phyloP scores from a whole-genome alignment of 2,329 filamentous ascomycete genomes.

The Claviceps digitariae region DNA sequence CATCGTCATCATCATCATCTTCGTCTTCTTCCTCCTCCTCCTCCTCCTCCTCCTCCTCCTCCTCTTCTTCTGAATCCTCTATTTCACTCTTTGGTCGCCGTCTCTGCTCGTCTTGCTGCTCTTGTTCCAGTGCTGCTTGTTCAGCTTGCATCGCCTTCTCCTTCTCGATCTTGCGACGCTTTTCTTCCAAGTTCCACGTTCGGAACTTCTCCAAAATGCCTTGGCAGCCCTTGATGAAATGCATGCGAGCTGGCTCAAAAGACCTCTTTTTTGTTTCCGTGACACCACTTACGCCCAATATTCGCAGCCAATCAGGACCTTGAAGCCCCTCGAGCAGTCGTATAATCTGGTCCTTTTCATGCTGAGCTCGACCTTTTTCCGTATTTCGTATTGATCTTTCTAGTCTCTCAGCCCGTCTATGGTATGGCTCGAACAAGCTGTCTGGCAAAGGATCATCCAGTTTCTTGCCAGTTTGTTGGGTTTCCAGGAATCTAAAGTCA shows the following conservation, averaged over 20 bases:
- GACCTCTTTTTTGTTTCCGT: constrained; percentile 77
- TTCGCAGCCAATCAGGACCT: constrained; percentile 82
- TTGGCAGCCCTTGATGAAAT: constrained; percentile 75
- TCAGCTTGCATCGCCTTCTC: constrained; percentile 34
- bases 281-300: constrained; percentile 77
- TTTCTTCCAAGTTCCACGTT: constrained; percentile 81
- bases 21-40: too few species aligned
- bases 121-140: constrained; percentile 14
- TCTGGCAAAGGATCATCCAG: constrained; percentile 43
- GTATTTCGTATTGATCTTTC: constrained; percentile 51
- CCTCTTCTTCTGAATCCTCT: constrained; percentile 16
- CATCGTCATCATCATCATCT: constrained; percentile 21
- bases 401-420: constrained; percentile 44
- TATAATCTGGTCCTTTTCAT: constrained; percentile 52
- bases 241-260: constrained; percentile 71
- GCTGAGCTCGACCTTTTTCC: constrained; percentile 50
- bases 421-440: constrained; percentile 36
- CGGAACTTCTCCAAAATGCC: constrained; percentile 77
- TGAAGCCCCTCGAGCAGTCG: constrained; percentile 67
- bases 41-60: too few species aligned
- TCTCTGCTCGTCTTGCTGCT: constrained; percentile 22
- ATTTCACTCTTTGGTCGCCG: constrained; percentile 12
- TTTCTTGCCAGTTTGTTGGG: constrained; percentile 29
- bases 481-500: constrained; percentile 40
- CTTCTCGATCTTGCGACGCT: constrained; percentile 62